Base-by-base conservation (phyloP, 2,329 filamentous ascomycete genomes). In the Aspergillus sp. region DNA sequence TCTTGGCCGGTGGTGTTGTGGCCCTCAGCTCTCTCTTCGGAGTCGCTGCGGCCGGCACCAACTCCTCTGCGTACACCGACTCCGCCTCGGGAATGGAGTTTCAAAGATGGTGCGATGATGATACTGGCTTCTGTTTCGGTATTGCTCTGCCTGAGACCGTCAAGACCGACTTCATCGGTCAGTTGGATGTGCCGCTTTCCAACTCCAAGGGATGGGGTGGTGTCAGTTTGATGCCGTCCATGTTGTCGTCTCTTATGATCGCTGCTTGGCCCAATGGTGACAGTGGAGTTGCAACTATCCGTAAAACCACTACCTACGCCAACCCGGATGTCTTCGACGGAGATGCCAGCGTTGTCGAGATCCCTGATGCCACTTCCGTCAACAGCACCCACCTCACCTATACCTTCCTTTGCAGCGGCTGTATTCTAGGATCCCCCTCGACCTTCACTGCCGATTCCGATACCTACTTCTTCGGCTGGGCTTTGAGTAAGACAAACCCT, bases 311-410 rank as follows among this genome's bases (percentile, higher is more conserved):
- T 6, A 42, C 40, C 27, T 52, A 51, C 28, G 37, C 44, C 7
- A 49, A 46, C 36, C 50, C 50, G 5, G 44, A 39, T 4, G 46
- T 32, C 9, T 52, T 42, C 38, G 39, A 33, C 29, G 49, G 47
- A 7, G 42, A 40, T 34, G 50, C 48, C 33, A 45, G 41, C 26
- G 31, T 52, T 32, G 35, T 40, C 8, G 46, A 47, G 31, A 52
- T 52, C 38, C 37, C 48, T 27, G 42, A 46, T 10, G 50, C 48
- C 29, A 50, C 46, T 13, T 45, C 48, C 13, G 27, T 44, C 27
- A 52, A 51, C 40, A 49, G 46, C 37, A 52, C 50, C n/a, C 40
- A 47, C n/a, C 44, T 52, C 33, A 51, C 46, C 31, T 52, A 51
- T 37, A 52, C 50, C 5, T 52, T 52, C 48, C 37, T 52, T 27